Evolutionary conservation across 2,329 filamentous ascomycete genomes (phyloP).

Genomic region (Cercospora sesami): DNA sequence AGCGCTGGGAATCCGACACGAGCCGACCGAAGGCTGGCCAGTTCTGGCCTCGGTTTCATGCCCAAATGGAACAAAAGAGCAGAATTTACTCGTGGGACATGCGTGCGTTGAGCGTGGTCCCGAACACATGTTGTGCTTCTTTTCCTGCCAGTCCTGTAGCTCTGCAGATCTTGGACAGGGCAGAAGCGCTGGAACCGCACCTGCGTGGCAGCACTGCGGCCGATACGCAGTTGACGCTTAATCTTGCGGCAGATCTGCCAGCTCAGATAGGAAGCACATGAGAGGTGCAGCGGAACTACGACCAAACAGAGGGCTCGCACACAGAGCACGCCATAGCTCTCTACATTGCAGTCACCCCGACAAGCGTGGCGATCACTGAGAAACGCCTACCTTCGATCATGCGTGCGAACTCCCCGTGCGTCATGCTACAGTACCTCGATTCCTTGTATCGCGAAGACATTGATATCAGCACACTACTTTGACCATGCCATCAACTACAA

Average conservation of each 20-base stretch:
- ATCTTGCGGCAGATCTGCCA: not conserved
- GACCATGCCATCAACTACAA: not conserved
- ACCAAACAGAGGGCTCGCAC: constrained; percentile 13
- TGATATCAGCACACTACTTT: not conserved
- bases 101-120: not conserved
- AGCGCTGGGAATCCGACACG: not conserved
- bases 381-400: not conserved
- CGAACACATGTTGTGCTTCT: not conserved
- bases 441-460: not conserved
- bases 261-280: not conserved
- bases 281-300: not conserved
- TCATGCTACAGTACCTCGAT: not conserved
- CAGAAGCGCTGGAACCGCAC: not conserved
- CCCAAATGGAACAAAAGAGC: not conserved
- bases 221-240: not conserved
- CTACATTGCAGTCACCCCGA: not conserved
- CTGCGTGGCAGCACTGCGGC: not conserved
- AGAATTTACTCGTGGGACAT: constrained; percentile 7
- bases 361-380: not conserved
- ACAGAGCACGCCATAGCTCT: constrained; percentile 12
- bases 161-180: constrained; percentile 2
- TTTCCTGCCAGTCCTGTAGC: not conserved
- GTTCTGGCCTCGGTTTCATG: not conserved
- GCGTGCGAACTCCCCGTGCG: not conserved
- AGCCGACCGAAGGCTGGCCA: not conserved